Percentiles rank a stretch among this genome's conserved stretches.
phyloP scores from a whole-genome alignment of 257 asterid species.

The Plantago elongata region DNA sequence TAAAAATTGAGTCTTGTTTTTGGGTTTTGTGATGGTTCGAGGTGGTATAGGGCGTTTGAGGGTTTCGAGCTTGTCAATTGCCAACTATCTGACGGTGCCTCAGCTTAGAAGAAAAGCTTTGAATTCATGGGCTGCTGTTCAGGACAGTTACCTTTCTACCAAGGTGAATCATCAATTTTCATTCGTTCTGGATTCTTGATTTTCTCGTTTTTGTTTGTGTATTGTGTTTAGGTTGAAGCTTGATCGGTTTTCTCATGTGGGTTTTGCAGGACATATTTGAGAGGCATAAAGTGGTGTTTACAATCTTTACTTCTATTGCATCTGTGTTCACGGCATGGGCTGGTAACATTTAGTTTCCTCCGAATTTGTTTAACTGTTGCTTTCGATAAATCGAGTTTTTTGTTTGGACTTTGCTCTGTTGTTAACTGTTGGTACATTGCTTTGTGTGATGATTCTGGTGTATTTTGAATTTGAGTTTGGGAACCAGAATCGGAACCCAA shows the following conservation, averaged over 20 bases:
- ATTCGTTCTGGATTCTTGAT: not conserved
- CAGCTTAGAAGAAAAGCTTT: conserved; percentile 49
- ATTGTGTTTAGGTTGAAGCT: conserved; percentile 7
- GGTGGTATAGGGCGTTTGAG: conserved; percentile 57
- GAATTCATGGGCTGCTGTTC: conserved; percentile 57
- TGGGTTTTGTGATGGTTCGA: not conserved
- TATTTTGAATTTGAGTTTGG: no score
- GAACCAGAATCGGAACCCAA: no score
- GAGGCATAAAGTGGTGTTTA: conserved; percentile 82
- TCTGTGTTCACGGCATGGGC: conserved; percentile 83
- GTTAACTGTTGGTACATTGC: no score
- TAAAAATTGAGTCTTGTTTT: no score
- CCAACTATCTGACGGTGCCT: conserved; percentile 29
- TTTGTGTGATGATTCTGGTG: no score
- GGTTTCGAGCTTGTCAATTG: conserved; percentile 41
- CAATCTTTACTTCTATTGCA: conserved; percentile 77
- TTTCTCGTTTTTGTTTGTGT: not conserved
- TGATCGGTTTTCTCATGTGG: not conserved
- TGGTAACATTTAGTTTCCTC: conserved; percentile 32
- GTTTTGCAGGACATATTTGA: conserved; percentile 69
- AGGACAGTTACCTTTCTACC: conserved; percentile 56
- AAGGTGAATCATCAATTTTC: conserved; percentile 36
- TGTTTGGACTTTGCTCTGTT: no score
- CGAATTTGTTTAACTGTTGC: no score
- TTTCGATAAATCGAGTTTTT: no score